Conservation (phyloP, 192 early-diverging fungal species). For the Coemansia pectinata region DNA sequence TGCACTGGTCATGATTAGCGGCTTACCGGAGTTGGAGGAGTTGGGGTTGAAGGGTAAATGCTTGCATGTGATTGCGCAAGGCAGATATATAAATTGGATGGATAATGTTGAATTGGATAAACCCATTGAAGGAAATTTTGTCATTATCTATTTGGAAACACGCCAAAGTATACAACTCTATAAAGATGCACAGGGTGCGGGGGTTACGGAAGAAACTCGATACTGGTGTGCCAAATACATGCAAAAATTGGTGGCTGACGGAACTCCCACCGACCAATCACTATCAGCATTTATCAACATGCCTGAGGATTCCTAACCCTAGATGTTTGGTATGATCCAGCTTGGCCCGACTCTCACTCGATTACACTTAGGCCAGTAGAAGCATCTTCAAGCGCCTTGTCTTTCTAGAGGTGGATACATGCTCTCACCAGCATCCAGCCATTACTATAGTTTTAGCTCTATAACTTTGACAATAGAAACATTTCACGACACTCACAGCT, state of each 20-base stretch:
- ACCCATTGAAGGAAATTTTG: not conserved
- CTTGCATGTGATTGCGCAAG: not conserved
- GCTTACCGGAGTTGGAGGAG: too few species aligned
- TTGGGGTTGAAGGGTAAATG: not conserved
- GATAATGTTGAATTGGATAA: not conserved
- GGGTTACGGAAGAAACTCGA: not conserved
- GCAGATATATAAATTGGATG: not conserved
- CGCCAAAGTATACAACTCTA: not conserved
- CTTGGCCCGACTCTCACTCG: not conserved
- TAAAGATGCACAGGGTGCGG: not conserved
- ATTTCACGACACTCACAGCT: not conserved
- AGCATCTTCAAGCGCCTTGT: too few species aligned
- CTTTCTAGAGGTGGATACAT: not conserved
- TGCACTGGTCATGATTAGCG: not conserved
- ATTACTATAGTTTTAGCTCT: not conserved
- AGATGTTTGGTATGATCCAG: not conserved
- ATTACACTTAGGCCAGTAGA: not conserved
- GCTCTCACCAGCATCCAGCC: not conserved
- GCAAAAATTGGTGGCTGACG: not conserved
- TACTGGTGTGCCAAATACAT: not conserved
- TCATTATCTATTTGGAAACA: not conserved
- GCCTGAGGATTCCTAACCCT: not conserved
- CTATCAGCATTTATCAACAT: not conserved
- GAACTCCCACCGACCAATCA: not conserved
- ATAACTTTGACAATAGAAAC: not conserved